A percentile compares a stretch with the other conserved stretches of the same genome.
These are phyloP conservation scores for Hypoxylon trugodes DNA, from an alignment of 495 filamentous ascomycete genomes.

Conservation along the genomic window DNA sequence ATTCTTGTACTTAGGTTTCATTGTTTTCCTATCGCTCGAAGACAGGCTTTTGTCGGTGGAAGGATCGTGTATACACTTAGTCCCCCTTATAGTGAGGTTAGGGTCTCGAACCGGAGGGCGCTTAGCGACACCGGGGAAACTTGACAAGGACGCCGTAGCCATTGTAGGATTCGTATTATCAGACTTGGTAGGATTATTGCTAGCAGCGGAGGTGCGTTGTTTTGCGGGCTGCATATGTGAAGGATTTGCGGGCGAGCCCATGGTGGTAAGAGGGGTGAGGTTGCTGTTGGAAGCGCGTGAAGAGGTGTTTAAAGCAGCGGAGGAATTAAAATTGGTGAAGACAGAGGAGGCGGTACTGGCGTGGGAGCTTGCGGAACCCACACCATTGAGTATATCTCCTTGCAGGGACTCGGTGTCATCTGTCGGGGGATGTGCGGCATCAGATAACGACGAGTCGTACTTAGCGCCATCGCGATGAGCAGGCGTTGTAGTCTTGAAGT, in stretches of 20 bases:
- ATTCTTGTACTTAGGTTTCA: slow-evolving; percentile 74
- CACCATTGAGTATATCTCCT: slow-evolving; percentile 69
- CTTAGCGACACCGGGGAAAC: slow-evolving; percentile 50
- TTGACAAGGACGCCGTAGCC: slow-evolving; percentile 31
- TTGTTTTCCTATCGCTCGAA: slow-evolving; percentile 67
- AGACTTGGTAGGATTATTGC: slow-evolving; percentile 37
- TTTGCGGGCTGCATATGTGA: slow-evolving; percentile 55
- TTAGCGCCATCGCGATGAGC: slow-evolving; percentile 45
- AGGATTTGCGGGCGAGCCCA: slow-evolving; percentile 76
- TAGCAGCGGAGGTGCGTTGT: slow-evolving; percentile 49
- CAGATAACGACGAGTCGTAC: slow-evolving; percentile 49
- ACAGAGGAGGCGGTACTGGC: slow-evolving; percentile 70
- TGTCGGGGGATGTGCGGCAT: slow-evolving; percentile 47
- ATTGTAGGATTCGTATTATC: slow-evolving; percentile 38
- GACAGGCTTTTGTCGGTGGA: slow-evolving; percentile 62
- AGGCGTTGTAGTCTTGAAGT: slow-evolving; percentile 50
- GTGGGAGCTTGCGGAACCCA: slow-evolving; percentile 73
- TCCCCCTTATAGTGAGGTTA: slow-evolving; percentile 69
- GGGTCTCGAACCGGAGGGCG: slow-evolving; percentile 69
- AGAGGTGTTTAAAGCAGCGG: slow-evolving; percentile 58
- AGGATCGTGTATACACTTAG: slow-evolving; percentile 78
- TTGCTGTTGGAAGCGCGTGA: slow-evolving; percentile 59
- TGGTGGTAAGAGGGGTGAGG: slow-evolving; percentile 79
- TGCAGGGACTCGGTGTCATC: slow-evolving; percentile 67
- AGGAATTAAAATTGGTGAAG: slow-evolving; percentile 64